Evolutionary conservation across 108 stramenopile genomes (phyloP), one percentile per base, ranked within the genome.

Genomic region (Fragilaria radians): DNA sequence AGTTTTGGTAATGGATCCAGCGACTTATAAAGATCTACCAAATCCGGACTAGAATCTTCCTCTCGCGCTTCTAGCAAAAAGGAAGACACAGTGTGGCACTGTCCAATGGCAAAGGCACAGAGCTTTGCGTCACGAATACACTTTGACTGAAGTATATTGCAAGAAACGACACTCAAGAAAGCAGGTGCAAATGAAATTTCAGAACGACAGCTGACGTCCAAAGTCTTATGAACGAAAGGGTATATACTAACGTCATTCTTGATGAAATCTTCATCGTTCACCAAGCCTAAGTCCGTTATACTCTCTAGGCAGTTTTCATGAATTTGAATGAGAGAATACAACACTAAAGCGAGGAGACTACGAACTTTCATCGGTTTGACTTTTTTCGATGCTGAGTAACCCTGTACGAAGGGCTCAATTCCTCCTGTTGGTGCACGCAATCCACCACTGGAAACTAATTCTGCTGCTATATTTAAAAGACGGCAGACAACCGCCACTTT

Each of bases 211-310:
- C 73, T 68, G 21, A 72, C 59, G 25, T 78, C 77, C 9, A 78
- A 31, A 50, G 72, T 66, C 32, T 68, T 68, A 48, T 73, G 77
- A 36, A 78, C 56, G 55, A 78, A 78, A 27, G 77, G 77, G 49
- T 67, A 78, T 34, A 61, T 74, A 4, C 31, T 30, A 1, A 32
- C 55, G 2, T 5, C 55, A 32, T n/a, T 1, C 2, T 27, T 26
- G 26, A 17, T 24, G 2, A 26, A 23, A 26, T 52, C 36, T 11
- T 42, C 36, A 14, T 42, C 52, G 27, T 52, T 24, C 1, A 26
- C 52, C 2, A 22, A 17, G 27, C 2, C 52, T 27, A 26, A 17
- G 1, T 1, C 3, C 5, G 22, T 26, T 52, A 26, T 1, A 52
- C 18, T 4, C 18, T 32, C 55, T 1, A 77, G 47, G 49, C 66